phyloP scores from a whole-genome alignment of 108 stramenopile genomes.

The Stephanodiscus minutulus region DNA sequence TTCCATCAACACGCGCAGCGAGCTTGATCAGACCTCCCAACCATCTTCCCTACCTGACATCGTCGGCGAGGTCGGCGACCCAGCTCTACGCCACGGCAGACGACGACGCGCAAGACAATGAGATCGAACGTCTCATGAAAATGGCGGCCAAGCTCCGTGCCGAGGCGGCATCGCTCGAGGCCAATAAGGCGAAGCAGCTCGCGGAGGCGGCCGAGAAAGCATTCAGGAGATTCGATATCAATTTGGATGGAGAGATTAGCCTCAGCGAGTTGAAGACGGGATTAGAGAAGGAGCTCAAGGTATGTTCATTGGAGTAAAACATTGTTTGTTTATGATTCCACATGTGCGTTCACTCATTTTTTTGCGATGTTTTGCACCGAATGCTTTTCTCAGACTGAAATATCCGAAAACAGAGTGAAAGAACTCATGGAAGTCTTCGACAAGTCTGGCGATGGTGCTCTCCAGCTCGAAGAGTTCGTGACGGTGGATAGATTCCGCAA shows the following conservation, averaged over 20 bases:
- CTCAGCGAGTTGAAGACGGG: slow-evolving; percentile 76
- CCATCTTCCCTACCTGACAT: not conserved
- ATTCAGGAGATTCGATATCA: slow-evolving; percentile 78
- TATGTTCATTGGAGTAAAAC: not conserved
- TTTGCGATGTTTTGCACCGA: not conserved
- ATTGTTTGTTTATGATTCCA: slow-evolving; percentile 4
- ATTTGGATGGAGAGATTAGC: slow-evolving; percentile 76
- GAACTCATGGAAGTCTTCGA: slow-evolving; percentile 82
- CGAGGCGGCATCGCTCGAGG: slow-evolving; percentile 80
- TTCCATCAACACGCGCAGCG: slow-evolving; percentile 4
- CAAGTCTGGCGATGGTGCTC: slow-evolving; percentile 69
- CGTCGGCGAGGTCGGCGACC: not conserved
- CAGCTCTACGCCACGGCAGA: not conserved
- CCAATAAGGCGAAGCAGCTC: slow-evolving; percentile 73
- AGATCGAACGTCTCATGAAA: slow-evolving; percentile 72
- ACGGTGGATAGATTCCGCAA: slow-evolving; percentile 75
- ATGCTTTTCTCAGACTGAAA: slow-evolving; percentile 45
- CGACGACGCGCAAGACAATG: slow-evolving; percentile 52
- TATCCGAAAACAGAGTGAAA: slow-evolving; percentile 65
- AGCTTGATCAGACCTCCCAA: not conserved
- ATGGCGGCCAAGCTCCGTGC: slow-evolving; percentile 82
- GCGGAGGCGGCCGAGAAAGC: slow-evolving; percentile 71
- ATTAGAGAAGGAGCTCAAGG: slow-evolving; percentile 77
- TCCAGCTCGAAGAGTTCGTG: slow-evolving; percentile 80
- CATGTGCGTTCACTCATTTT: not conserved